Evolutionary conservation across 768 basidiomycete species (phyloP).

Genomic region (Lactifluus piperatus): DNA sequence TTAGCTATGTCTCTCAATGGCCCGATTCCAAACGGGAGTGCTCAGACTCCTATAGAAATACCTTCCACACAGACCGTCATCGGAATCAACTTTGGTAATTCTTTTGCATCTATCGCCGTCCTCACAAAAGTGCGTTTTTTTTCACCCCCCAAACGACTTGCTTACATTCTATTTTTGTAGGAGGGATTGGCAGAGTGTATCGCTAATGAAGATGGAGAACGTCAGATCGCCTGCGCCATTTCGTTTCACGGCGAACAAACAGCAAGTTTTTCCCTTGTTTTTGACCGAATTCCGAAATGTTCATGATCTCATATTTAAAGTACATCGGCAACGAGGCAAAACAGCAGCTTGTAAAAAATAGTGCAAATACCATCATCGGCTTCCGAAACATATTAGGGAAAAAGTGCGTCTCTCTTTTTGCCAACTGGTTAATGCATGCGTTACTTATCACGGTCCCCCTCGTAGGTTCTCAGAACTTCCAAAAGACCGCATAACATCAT

Average conservation of each 20-base stretch:
- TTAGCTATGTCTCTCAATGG: constrained; percentile 36
- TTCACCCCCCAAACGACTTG: neutral
- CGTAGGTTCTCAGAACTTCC: constrained; percentile 68
- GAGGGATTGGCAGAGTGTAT: constrained; percentile 92
- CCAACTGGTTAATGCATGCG: neutral
- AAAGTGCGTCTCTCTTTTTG: constrained; percentile 47
- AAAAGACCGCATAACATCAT: constrained; percentile 39
- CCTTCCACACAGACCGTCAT: constrained; percentile 49
- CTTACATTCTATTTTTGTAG: constrained; percentile 33
- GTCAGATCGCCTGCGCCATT: constrained; percentile 93
- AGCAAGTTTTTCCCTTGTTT: constrained; percentile 39
- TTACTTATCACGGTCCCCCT: neutral
- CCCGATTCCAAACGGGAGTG: constrained; percentile 43
- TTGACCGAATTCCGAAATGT: neutral
- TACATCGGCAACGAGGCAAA: constrained; percentile 95
- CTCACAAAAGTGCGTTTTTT: constrained; percentile 69
- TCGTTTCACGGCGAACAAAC: constrained; percentile 88
- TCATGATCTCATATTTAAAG: constrained; percentile 37
- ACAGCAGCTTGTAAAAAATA: constrained; percentile 91
- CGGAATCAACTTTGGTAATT: constrained; percentile 95
- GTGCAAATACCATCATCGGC: constrained; percentile 87
- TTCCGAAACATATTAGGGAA: constrained; percentile 92
- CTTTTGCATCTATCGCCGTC: constrained; percentile 91
- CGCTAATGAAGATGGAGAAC: constrained; percentile 96
- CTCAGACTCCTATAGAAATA: constrained; percentile 33